Base-by-base conservation (phyloP, 1,284 basidiomycete genomes). In the Pascua sp. region DNA sequence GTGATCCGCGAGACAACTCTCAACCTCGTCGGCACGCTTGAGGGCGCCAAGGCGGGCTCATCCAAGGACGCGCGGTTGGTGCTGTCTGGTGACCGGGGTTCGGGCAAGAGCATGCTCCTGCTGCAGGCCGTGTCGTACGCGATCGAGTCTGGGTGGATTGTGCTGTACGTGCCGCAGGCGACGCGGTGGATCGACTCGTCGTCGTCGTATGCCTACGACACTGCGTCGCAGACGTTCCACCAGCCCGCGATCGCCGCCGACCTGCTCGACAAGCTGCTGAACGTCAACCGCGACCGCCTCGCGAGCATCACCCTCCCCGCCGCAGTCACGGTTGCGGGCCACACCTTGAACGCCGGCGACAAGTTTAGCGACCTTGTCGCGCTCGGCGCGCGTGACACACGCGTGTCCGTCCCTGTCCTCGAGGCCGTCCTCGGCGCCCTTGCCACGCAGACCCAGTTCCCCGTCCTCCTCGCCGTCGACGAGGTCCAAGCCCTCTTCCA, bases 381-480 rank as follows among this genome's bases (percentile, higher is more conserved):
- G 45, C 65, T 83, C 17, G 87, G 85, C 0, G 67, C 82, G 43
- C 82, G 82, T 61, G 83, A 86, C 49, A 80, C 80, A 42, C 69
- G 76, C 0, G 67, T 82, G n/a, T 82, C 87, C 1, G 85, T 88
- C 5, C 76, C 80, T 1, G 82, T 88, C n/a, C 77, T 96, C 44
- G 82, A 84, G 12, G 80, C 80, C 0, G 70, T 91, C 7, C 75
- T 96, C 67, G 79, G 80, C 15, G 84, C 86, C 55, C 75, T 97
- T 3, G 82, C 84, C 11, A 72, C 69, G 42, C 93, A 97, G 72
- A 85, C 78, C 0, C 73, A 81, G 87, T 74, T 80, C 71, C 90
- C 93, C 0, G 86, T 96, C 2, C 75, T 97, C 8, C 77, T 95
- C 36, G 92, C 91, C 0, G 78, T 96, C 1, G 94, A 97, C 68